Percentiles rank a stretch among this genome's conserved stretches.
phyloP scores from a whole-genome alignment of 106 monocot genomes.

The Apostasia shenzhenica region DNA sequence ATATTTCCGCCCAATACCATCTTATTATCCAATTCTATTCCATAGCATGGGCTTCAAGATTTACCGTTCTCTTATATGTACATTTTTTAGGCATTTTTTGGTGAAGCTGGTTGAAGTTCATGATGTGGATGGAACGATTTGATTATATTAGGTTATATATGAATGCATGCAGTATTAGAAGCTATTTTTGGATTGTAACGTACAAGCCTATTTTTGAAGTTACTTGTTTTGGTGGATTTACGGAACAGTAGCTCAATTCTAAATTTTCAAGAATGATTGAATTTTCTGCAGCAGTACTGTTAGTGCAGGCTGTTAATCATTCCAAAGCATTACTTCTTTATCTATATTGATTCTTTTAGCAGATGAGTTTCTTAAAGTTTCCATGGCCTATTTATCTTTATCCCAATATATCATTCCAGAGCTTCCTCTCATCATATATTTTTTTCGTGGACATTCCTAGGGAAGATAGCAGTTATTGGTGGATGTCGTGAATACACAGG shows the following conservation, averaged over 20 bases:
- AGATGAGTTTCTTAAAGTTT: not conserved
- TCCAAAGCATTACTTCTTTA: not conserved
- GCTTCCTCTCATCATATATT: not conserved
- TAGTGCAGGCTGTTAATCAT: not conserved
- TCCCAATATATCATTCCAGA: not conserved
- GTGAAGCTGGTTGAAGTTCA: too few species aligned
- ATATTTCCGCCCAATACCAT: too few species aligned
- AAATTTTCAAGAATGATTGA: constrained; percentile 3
- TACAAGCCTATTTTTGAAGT: not conserved
- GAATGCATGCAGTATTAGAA: too few species aligned
- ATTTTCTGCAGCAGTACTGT: not conserved
- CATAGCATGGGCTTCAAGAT: too few species aligned
- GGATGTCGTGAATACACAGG: constrained; percentile 98
- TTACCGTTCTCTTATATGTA: too few species aligned
- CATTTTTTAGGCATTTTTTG: too few species aligned
- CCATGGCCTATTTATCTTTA: not conserved
- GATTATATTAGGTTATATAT: not conserved
- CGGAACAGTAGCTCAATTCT: not conserved
- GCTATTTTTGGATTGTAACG: too few species aligned
- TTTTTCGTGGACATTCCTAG: constrained; percentile 25
- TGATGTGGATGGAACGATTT: not conserved
- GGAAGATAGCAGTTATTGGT: constrained; percentile 95
- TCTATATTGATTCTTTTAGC: not conserved
- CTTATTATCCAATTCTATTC: too few species aligned
- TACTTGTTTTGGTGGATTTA: not conserved